Base-by-base conservation (phyloP, 805 yeast genomes). In the Schwanniomyces pseudopolymorphus region DNA sequence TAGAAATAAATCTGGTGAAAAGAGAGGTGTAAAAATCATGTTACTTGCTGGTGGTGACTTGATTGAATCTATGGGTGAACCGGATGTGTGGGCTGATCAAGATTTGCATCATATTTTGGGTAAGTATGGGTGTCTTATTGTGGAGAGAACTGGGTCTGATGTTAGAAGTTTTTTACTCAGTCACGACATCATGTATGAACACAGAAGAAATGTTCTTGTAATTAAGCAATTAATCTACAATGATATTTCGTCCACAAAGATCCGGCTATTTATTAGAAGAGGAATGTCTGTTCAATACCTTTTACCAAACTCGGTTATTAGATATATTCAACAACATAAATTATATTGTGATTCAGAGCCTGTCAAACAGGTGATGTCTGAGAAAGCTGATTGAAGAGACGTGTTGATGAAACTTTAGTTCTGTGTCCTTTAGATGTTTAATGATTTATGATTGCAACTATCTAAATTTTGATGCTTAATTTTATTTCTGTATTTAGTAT, bases 41-140 rank as follows among this genome's bases (percentile, higher is more conserved):
- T 77, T 94, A 45, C 73, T 94, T 35, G 99, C 99, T 0, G 99
- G 99, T 43, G 99, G 99, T 37, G 99, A 94, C 67, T 78, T 94
- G 56, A 94, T 94, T 44, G 99, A 94, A 66, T 85, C 95, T 38
- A 94, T 94, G 98, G 99, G 99, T n/a, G 99, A 94, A 67, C 98
- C 99, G 19, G 94, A 92, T 59, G 99, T 94, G 33, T 94, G 99
- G 99, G 96, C 96, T 1, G 98, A 92, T 64, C 85, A 79, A 47
- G 99, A 94, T 67, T 75, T 94, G 58, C 96, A 90, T 59, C 99
- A 94, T 64, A 94, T 94, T 40, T 75, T 94, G 55, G 99, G 99
- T 22, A 85, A 87, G 51, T 94, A 94, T 66, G 99, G 99, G 2
- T 94, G 99, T 70, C 72, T 94, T 51, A 94, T 94, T 42, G 97